phyloP scores from a whole-genome alignment of 805 yeast species.

The Lipomyces sp. region DNA sequence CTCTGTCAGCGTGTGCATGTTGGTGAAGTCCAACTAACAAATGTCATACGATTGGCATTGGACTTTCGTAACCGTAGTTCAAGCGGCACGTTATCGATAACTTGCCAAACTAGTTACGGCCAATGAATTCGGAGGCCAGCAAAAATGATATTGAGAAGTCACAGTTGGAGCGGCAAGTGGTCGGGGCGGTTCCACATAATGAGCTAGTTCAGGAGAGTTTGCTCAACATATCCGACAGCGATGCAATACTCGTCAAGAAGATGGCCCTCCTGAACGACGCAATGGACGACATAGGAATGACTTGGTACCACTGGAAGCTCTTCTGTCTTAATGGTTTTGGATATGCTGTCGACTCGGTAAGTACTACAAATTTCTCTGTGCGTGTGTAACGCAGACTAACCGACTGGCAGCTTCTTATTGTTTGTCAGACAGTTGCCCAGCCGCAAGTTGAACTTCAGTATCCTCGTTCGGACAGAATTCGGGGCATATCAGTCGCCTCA shows the following conservation, averaged over 20 bases:
- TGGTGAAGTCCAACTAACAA: too few relatives aligned
- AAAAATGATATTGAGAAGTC: conserved; percentile 5
- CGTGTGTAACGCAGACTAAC: neutral
- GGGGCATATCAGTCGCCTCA: conserved; percentile 53
- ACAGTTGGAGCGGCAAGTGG: neutral
- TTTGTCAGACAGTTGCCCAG: conserved; percentile 7
- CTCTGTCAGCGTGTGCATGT: too few relatives aligned
- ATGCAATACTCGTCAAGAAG: conserved; percentile 20
- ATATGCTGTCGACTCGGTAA: conserved; percentile 56
- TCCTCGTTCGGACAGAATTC: conserved; percentile 41
- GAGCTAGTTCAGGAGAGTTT: neutral
- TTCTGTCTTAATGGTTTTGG: conserved; percentile 62
- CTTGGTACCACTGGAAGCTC: conserved; percentile 57
- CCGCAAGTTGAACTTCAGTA: conserved; percentile 8
- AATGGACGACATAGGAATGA: conserved; percentile 65
- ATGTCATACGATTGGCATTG: too few relatives aligned
- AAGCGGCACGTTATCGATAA: too few relatives aligned
- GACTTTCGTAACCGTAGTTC: too few relatives aligned
- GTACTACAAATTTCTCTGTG: neutral
- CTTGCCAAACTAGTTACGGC: neutral
- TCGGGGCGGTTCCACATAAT: neutral
- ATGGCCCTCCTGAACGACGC: conserved; percentile 44
- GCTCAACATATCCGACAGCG: conserved; percentile 3
- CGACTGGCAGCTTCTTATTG: conserved; percentile 47
- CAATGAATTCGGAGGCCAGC: neutral